These are phyloP conservation scores for barrel medic (Medicago truncatula) DNA, from an alignment of 306 rosid genomes.

Conservation along the genomic window MtrunA17r5.0-ANR NC_053045.1:54564501-54565000, in stretches of 20 bases:
- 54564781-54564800: constrained; percentile 89
- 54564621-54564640: neutral
- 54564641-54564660: constrained; percentile 34
- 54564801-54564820: constrained; percentile 95
- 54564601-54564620: constrained; percentile 84
- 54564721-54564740: constrained; percentile 77
- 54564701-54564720: constrained; percentile 90
- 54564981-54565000: neutral
- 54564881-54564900: constrained; percentile 93
- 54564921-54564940: constrained; percentile 99
- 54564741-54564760: constrained; percentile 90
- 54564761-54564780: constrained; percentile 78
- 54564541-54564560: constrained; percentile 93
- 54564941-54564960: constrained; percentile 57
- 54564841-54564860: constrained; percentile 98
- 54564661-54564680: constrained; percentile 33
- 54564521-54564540: constrained; percentile 95
- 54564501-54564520: constrained; percentile 94
- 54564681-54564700: constrained; percentile 90
- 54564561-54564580: constrained; percentile 92
- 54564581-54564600: no score
- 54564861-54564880: constrained; percentile 94
- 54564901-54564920: constrained; percentile 99
- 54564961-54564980: constrained; percentile 25
- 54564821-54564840: constrained; percentile 98